These are phyloP conservation scores for Parsonsia alboflavescens DNA, from an alignment of 257 asterid genomes.

Conservation along the genomic window DNA sequence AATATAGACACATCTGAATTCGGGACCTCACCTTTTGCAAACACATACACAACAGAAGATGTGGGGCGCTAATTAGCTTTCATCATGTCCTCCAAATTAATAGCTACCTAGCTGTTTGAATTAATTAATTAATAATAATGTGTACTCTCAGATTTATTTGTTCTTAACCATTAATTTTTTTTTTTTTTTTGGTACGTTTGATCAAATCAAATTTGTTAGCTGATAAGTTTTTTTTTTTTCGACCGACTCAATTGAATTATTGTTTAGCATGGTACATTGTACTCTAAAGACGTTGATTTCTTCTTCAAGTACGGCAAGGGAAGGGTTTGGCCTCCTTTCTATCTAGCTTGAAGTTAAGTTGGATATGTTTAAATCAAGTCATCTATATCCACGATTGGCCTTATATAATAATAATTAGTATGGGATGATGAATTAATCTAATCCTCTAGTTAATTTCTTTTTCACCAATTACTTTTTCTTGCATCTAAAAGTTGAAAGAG, in stretches of 20 bases:
- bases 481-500: background rate
- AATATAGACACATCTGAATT: background rate
- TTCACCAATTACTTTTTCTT: background rate
- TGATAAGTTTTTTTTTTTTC: background rate
- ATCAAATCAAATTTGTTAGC: background rate
- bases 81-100: too few species aligned
- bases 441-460: background rate
- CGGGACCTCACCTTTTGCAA: background rate
- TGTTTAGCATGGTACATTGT: background rate
- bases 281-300: background rate
- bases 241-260: background rate
- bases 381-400: background rate
- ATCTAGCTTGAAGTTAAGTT: background rate
- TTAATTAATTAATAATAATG: too few species aligned
- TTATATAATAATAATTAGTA: background rate
- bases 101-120: background rate
- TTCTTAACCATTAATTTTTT: too few species aligned
- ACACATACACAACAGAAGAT: background rate
- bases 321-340: background rate
- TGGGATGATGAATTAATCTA: background rate
- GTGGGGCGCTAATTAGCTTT: background rate
- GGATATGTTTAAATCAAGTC: background rate
- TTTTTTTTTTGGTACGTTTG: too few species aligned
- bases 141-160: too few species aligned
- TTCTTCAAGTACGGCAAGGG: background rate